Evolutionary conservation across 2,329 filamentous ascomycete species (phyloP).

Genomic region (Trichoderma sp.): DNA sequence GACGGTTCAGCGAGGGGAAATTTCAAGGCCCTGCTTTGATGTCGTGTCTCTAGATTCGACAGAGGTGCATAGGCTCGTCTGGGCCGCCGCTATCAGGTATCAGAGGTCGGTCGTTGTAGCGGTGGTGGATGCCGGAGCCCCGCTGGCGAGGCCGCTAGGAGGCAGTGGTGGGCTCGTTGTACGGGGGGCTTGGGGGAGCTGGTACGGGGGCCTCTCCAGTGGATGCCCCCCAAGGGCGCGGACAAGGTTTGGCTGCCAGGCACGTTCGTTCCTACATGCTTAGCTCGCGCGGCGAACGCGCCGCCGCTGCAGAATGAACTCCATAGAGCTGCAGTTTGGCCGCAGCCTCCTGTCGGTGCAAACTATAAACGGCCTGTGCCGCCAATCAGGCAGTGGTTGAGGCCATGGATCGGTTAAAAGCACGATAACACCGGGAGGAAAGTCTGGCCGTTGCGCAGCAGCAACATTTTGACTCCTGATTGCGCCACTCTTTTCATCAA

Average conservation of each 20-base stretch:
- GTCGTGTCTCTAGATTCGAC: conserved; percentile 11
- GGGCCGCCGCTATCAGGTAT: conserved; percentile 11
- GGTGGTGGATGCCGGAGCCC: conserved; percentile 17
- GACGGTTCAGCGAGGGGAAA: conserved; percentile 23
- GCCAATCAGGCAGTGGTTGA: background rate
- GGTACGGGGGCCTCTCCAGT: conserved; percentile 17
- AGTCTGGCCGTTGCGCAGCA: conserved; percentile 1
- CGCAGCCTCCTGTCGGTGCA: conserved; percentile 12
- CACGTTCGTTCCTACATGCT: background rate
- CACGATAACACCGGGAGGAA: background rate
- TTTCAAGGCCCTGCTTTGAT: conserved; percentile 12
- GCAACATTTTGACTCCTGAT: background rate
- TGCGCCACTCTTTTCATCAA: background rate
- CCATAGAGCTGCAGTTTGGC: background rate
- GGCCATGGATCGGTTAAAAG: background rate
- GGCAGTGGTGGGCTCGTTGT: conserved; percentile 15
- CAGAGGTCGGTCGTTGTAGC: conserved; percentile 9
- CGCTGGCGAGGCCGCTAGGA: conserved; percentile 15
- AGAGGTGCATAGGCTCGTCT: background rate
- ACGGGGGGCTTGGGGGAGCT: conserved; percentile 6
- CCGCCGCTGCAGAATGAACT: conserved; percentile 8
- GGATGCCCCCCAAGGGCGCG: background rate
- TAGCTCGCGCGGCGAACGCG: conserved; percentile 6
- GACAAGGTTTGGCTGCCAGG: conserved; percentile 12
- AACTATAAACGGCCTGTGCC: background rate